phyloP scores from a whole-genome alignment of 2,329 filamentous ascomycete species.

The Talaromyces sp. region DNA sequence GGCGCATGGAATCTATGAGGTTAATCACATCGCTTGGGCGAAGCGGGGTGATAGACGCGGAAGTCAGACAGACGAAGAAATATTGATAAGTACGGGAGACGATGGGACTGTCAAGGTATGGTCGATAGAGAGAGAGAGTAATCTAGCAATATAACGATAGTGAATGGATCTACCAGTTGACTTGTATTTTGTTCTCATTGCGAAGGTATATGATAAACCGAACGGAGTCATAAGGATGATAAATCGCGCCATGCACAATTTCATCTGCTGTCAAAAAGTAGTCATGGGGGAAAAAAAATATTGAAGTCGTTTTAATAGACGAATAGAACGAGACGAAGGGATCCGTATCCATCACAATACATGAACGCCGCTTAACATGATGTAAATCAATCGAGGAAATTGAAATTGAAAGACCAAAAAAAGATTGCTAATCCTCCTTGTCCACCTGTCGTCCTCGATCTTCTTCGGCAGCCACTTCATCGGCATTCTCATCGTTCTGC shows the following conservation, averaged over 20 bases:
- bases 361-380: constrained; percentile 13
- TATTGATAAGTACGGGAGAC: constrained; percentile 86
- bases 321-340: background rate
- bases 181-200: background rate
- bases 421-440: background rate
- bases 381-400: constrained; percentile 12
- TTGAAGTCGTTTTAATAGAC: background rate
- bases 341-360: constrained; percentile 14
- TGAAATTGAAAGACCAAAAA: background rate
- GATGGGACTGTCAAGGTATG: constrained; percentile 85
- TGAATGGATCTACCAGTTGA: background rate
- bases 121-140: constrained; percentile 48
- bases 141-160: background rate
- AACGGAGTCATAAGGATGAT: background rate
- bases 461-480: background rate
- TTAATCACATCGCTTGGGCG: constrained; percentile 91
- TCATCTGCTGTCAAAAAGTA: background rate
- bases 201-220: background rate
- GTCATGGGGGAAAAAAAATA: background rate
- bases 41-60: constrained; percentile 62
- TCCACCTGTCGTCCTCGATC: constrained; percentile 2
- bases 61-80: constrained; percentile 62
- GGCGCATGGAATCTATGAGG: constrained; percentile 86
- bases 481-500: background rate
- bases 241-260: background rate